Base-by-base conservation (phyloP, 148 eudicot species). In the Rhododendron kiyosumense region DNA sequence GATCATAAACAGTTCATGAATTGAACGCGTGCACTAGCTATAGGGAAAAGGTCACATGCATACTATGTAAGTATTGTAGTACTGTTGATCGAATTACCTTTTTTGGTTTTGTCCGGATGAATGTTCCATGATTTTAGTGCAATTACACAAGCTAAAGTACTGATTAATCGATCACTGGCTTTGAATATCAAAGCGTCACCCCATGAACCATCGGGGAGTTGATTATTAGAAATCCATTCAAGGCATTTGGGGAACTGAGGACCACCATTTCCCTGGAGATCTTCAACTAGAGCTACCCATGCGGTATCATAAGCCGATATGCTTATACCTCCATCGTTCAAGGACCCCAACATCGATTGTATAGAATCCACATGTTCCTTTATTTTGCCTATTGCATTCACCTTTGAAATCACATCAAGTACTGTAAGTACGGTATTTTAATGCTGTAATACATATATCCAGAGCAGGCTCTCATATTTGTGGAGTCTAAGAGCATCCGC, bases 151-250 rank as follows among this genome's bases (percentile, higher is more conserved):
- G 95, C 99, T 43, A 96, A 79, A 0, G 99, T 95, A 84, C 89
- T 94, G 67, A 96, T 81, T 0, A 96, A 85, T 79, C 96, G 88
- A 83, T 96, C 99, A 78, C 92, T 92, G 22, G 94, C 92, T 0
- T 86, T 87, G 74, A 94, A 96, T 24, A 90, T 57, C 11, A 15
- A 1, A 0, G 41, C 4, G 61, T 94, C 99, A 15, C 99, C 98
- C 98, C 98, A 94, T 2, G 98, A 96, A 4, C 99, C 99, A 81
- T 96, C 98, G 1, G 69, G n/a, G 41, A 91, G 94, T 84, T 96
- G 99, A 90, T 96, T 92, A 51, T 90, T 86, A 1, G 89, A 84
- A 6, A 96, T 94, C 99, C 99, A 96, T 78, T 91, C 85, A 15
- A 96, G 90, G 78, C 94, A 90, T 11, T 91, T 75, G 0, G 98